Evolutionary conservation across 352 stramenopile species (phyloP).

Genomic region (Thalassiosira tumida): DNA sequence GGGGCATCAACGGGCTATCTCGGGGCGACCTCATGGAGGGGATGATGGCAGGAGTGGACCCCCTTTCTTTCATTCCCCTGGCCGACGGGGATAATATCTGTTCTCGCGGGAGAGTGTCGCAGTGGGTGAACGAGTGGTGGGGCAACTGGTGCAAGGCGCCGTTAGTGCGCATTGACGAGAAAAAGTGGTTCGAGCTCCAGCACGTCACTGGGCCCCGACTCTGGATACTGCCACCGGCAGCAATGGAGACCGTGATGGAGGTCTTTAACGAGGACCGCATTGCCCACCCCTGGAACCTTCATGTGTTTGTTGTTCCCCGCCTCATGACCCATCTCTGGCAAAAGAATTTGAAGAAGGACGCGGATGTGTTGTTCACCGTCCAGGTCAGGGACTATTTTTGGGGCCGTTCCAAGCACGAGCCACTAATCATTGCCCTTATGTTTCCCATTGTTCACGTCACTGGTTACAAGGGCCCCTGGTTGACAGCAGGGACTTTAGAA

Average conservation of each 20-base stretch:
- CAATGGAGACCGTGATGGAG: conserved; percentile 70
- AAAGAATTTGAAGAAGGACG: background rate
- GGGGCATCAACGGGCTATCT: conserved; percentile 77
- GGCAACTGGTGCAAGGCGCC: background rate
- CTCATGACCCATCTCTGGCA: background rate
- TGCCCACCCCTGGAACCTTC: conserved; percentile 60
- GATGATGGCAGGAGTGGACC: background rate
- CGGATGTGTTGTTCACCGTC: background rate
- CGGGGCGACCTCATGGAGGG: conserved; percentile 52
- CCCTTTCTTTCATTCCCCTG: background rate
- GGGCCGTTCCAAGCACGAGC: conserved; percentile 67
- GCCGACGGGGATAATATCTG: background rate
- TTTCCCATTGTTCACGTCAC: conserved; percentile 69
- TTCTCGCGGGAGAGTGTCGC: background rate
- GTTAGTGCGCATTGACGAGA: background rate
- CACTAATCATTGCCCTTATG: conserved; percentile 68
- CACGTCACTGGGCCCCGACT: conserved; percentile 71
- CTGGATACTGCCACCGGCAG: conserved; percentile 74
- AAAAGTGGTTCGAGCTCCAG: conserved; percentile 69
- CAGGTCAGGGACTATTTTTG: conserved; percentile 28
- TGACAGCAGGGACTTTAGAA: background rate
- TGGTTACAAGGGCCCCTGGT: conserved; percentile 18
- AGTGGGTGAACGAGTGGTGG: background rate
- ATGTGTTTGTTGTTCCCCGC: conserved; percentile 75
- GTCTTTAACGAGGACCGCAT: conserved; percentile 68